phyloP scores from a whole-genome alignment of 331 rosid genomes.

The Pyracantha coccinea region DNA sequence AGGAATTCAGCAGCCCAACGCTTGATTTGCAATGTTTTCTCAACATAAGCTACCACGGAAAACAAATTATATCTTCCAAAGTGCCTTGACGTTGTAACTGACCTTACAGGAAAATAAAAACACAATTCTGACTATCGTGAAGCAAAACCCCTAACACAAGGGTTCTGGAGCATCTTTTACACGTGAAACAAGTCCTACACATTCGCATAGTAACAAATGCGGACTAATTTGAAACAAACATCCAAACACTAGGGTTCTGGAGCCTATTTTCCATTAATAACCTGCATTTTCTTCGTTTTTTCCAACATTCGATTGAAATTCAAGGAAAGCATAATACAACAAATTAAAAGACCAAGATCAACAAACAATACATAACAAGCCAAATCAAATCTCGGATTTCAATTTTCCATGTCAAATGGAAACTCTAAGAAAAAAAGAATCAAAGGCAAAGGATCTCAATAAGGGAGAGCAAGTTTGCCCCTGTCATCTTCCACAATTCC shows the following conservation, averaged over 20 bases:
- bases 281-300: not conserved
- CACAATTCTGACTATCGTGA: not conserved
- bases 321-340: not conserved
- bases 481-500: not conserved
- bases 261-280: too few relatives aligned
- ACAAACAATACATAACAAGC: not conserved
- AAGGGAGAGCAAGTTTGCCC: not conserved
- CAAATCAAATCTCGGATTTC: not conserved
- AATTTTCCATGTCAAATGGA: not conserved
- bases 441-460: not conserved
- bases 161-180: not conserved
- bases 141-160: not conserved
- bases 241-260: too few relatives aligned
- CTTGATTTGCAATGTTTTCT: too few relatives aligned
- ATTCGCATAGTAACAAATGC: not conserved
- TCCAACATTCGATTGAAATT: not conserved
- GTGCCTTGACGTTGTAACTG: not conserved
- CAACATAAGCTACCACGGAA: too few relatives aligned
- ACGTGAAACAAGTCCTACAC: not conserved
- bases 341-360: not conserved
- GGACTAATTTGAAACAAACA: too few relatives aligned
- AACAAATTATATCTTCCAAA: not conserved
- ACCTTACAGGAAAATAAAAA: not conserved
- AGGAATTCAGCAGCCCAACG: not conserved
- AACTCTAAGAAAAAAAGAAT: not conserved